Evolutionary conservation across 495 filamentous ascomycete genomes (phyloP).

Genomic region (Xylaria curta): DNA sequence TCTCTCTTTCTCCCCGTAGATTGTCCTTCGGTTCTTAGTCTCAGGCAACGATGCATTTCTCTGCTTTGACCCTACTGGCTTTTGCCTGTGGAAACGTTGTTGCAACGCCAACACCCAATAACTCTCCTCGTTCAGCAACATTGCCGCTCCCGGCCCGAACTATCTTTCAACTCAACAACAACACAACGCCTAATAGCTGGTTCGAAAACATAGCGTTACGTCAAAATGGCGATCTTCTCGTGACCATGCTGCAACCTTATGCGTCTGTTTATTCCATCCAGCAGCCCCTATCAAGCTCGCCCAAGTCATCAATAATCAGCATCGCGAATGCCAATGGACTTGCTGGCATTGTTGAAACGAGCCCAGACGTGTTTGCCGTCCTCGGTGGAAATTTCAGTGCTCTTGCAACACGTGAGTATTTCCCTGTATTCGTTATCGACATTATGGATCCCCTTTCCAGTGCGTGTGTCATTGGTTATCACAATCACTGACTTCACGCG

Average conservation of each 20-base stretch:
- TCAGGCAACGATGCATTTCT: not conserved
- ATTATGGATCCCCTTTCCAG: not conserved
- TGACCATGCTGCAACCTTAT: slow-evolving; percentile 33
- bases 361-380: slow-evolving; percentile 40
- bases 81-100: slow-evolving; percentile 1
- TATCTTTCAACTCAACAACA: slow-evolving; percentile 40
- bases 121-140: not conserved
- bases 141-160: slow-evolving; percentile 25
- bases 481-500: slow-evolving; percentile 5
- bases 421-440: not conserved
- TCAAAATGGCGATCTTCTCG: slow-evolving; percentile 43
- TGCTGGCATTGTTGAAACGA: slow-evolving; percentile 42
- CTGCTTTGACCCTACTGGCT: slow-evolving; percentile 1
- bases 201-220: slow-evolving; percentile 51
- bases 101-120: not conserved
- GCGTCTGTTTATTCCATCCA: slow-evolving; percentile 29
- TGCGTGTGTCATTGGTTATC: slow-evolving; percentile 4
- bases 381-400: slow-evolving; percentile 19
- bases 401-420: slow-evolving; percentile 27
- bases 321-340: slow-evolving; percentile 33
- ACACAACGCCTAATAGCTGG: slow-evolving; percentile 34
- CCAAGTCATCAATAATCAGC: slow-evolving; percentile 29
- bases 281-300: slow-evolving; percentile 27
- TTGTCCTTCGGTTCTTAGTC: not conserved
- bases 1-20: not conserved